phyloP scores from a whole-genome alignment of 495 filamentous ascomycete species.

The Penicillium roqueforti region DNA sequence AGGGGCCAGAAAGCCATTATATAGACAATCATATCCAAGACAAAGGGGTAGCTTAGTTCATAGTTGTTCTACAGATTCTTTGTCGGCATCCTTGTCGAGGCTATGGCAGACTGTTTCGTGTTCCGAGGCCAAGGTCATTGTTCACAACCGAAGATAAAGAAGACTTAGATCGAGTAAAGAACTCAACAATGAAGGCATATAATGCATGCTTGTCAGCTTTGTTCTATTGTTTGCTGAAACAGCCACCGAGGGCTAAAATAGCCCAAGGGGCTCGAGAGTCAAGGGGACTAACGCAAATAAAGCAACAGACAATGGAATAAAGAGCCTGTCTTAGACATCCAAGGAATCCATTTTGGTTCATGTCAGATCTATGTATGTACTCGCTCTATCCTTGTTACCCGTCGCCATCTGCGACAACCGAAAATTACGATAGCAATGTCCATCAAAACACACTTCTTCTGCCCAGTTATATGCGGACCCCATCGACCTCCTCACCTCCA shows the following conservation, averaged over 20 bases:
- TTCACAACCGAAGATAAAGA: background rate
- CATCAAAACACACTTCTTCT: conserved; percentile 9
- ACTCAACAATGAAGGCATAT: background rate
- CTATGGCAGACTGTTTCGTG: background rate
- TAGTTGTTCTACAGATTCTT: background rate
- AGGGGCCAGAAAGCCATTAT: conserved; percentile 1
- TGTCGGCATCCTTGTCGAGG: background rate
- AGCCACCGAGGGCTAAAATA: background rate
- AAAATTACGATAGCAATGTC: conserved; percentile 12
- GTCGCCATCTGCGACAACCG: background rate
- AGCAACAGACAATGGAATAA: background rate
- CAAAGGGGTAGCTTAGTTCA: background rate
- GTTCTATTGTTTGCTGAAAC: conserved; percentile 1
- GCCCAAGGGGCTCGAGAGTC: background rate
- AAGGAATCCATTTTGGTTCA: conserved; percentile 7
- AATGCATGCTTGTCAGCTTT: background rate
- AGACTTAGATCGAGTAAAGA: background rate
- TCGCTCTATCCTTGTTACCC: conserved; percentile 13
- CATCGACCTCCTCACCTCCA: conserved; percentile 35
- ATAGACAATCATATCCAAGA: conserved; percentile 3
- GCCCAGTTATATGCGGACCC: conserved; percentile 22
- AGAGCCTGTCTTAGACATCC: background rate
- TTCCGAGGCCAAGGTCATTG: background rate
- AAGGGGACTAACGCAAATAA: background rate
- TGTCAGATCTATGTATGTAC: conserved; percentile 13